phyloP scores from a whole-genome alignment of 305 asterid species.

The Fraxinus platypoda region DNA sequence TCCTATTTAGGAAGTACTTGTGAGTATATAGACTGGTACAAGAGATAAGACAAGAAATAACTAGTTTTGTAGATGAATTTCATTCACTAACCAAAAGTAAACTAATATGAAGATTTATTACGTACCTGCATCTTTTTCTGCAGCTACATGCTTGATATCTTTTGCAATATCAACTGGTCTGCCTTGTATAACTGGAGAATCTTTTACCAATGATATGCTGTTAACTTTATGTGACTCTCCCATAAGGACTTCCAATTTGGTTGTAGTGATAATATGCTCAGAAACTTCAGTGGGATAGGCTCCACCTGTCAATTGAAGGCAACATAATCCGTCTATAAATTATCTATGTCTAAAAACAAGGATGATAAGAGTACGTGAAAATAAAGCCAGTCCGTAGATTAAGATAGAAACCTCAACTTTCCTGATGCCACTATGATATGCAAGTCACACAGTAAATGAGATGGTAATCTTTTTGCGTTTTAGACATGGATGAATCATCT shows the following conservation, averaged over 20 bases:
- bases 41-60: background rate
- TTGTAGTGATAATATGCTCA: constrained; percentile 15
- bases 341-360: background rate
- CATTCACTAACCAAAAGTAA: background rate
- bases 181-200: background rate
- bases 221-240: constrained; percentile 26
- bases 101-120: background rate
- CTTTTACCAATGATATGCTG: constrained; percentile 21
- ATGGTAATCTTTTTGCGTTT: background rate
- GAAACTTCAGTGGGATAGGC: constrained; percentile 16
- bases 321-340: background rate
- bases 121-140: background rate
- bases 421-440: background rate
- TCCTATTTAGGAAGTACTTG: background rate
- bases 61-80: background rate
- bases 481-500: background rate
- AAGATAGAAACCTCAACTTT: background rate
- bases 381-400: background rate
- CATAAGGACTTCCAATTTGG: constrained; percentile 21
- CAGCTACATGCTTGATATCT: background rate
- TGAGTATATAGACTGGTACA: background rate
- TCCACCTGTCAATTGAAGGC: constrained; percentile 26
- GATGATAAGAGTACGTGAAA: background rate
- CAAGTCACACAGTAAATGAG: background rate
- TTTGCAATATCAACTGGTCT: background rate